phyloP scores from a whole-genome alignment of 2,329 filamentous ascomycete genomes.

The Cyphellophora attinorum region DNA sequence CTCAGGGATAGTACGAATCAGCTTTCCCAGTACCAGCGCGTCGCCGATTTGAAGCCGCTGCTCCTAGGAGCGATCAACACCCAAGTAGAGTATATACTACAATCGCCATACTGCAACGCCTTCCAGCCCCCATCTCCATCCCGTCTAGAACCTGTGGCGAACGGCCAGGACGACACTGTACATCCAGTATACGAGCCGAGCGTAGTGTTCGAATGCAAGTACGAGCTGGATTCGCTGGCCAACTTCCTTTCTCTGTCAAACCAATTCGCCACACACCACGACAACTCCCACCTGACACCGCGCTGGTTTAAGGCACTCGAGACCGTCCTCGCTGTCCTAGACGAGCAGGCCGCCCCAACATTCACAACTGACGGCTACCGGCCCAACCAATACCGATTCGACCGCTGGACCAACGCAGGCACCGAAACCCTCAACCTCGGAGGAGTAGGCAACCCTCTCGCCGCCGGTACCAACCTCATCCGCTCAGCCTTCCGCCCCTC shows the following conservation, averaged over 20 bases:
- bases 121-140: conserved; percentile 91
- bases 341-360: conserved; percentile 69
- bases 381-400: conserved; percentile 78
- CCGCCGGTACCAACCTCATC: conserved; percentile 71
- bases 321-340: conserved; percentile 62
- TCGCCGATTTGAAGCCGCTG: conserved; percentile 74
- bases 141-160: conserved; percentile 59
- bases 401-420: conserved; percentile 65
- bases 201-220: conserved; percentile 95
- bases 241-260: conserved; percentile 81
- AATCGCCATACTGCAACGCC: conserved; percentile 94
- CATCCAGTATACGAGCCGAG: conserved; percentile 78
- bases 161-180: conserved; percentile 74
- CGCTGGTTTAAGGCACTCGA: conserved; percentile 74
- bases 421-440: conserved; percentile 81
- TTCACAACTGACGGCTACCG: conserved; percentile 61
- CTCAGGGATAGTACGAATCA: conserved; percentile 86
- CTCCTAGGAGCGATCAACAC: conserved; percentile 94
- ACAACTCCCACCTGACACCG: conserved; percentile 64
- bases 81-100: conserved; percentile 87
- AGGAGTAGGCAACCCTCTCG: conserved; percentile 86
- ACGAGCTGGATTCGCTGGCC: conserved; percentile 90
- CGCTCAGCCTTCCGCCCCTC: conserved; percentile 89
- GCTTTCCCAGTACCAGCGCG: conserved; percentile 74
- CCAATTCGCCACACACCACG: conserved; percentile 72